These are phyloP conservation scores for Botrytis aclada DNA, from an alignment of 2,329 filamentous ascomycete genomes.

Conservation along the genomic window DNA sequence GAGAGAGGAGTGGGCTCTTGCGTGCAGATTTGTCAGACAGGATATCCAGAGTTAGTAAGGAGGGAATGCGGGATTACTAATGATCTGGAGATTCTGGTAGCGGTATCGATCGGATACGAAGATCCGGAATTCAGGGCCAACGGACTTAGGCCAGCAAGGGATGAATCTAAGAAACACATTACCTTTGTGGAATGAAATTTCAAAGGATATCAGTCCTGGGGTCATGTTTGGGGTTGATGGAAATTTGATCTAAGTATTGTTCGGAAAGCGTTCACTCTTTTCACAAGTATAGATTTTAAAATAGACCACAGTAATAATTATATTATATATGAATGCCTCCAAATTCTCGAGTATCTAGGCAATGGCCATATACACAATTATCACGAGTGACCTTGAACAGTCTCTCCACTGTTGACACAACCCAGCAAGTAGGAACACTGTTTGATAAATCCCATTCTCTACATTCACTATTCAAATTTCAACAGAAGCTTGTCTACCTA, in stretches of 20 bases:
- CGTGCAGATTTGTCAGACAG: constrained; percentile 9
- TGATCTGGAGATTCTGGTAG: constrained; percentile 12
- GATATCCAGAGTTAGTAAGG: constrained; percentile 5
- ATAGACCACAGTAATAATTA: not conserved
- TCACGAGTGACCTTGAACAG: not conserved
- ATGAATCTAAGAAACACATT: not conserved
- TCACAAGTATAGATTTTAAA: not conserved
- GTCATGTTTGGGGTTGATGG: not conserved
- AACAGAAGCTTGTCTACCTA: not conserved
- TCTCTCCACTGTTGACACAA: not conserved
- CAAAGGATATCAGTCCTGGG: too few species aligned
- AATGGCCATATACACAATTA: not conserved
- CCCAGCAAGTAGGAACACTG: not conserved
- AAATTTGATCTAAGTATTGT: not conserved
- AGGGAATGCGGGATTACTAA: constrained; percentile 5
- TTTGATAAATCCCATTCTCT: not conserved
- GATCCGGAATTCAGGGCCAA: constrained; percentile 1
- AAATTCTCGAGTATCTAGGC: too few species aligned
- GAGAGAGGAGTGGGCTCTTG: constrained; percentile 5
- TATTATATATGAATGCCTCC: not conserved
- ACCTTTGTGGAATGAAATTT: constrained; percentile 1
- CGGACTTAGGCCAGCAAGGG: not conserved
- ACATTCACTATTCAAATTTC: not conserved
- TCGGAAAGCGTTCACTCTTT: not conserved
- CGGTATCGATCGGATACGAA: constrained; percentile 15